Percentiles rank a stretch among this genome's conserved stretches.
Evolutionary conservation across 148 eudicot species (phyloP).

Genomic region (Camellia sinensis): DNA sequence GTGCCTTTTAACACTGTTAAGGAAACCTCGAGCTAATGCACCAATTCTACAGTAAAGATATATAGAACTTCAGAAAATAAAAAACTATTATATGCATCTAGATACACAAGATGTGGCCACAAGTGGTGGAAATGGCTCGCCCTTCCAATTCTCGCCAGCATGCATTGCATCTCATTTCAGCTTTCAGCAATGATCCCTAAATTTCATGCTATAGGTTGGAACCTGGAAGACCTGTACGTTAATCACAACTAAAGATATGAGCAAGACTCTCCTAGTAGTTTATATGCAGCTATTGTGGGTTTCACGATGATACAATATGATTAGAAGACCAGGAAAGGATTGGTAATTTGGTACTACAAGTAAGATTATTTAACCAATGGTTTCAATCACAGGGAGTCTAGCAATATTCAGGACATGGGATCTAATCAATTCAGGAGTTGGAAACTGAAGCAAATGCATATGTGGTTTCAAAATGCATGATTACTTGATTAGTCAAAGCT

Average conservation of each 20-base stretch:
- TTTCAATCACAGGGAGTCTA: not conserved
- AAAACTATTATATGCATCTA: constrained; percentile 20
- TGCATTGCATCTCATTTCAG: constrained; percentile 90
- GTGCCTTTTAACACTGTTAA: constrained; percentile 62
- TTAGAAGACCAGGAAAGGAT: not conserved
- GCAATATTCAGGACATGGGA: not conserved
- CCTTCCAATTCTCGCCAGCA: constrained; percentile 98
- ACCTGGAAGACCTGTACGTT: not conserved
- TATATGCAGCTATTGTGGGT: not conserved
- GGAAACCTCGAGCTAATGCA: constrained; percentile 20
- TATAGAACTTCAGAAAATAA: not conserved
- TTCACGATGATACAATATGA: not conserved
- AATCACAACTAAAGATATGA: not conserved
- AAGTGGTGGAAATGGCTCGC: constrained; percentile 75
- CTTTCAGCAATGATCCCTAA: constrained; percentile 22
- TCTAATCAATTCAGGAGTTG: not conserved
- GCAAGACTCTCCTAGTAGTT: not conserved
- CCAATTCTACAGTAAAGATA: not conserved
- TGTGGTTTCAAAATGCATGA: not conserved
- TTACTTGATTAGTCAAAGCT: not conserved
- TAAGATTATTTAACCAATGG: not conserved
- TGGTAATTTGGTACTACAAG: not conserved
- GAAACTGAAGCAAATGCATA: not conserved
- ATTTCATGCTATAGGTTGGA: constrained; percentile 10
- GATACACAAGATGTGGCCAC: constrained; percentile 94